These are phyloP conservation scores for Candida neerlandica DNA, from an alignment of 1,139 yeast genomes.

Conservation along the genomic window DNA sequence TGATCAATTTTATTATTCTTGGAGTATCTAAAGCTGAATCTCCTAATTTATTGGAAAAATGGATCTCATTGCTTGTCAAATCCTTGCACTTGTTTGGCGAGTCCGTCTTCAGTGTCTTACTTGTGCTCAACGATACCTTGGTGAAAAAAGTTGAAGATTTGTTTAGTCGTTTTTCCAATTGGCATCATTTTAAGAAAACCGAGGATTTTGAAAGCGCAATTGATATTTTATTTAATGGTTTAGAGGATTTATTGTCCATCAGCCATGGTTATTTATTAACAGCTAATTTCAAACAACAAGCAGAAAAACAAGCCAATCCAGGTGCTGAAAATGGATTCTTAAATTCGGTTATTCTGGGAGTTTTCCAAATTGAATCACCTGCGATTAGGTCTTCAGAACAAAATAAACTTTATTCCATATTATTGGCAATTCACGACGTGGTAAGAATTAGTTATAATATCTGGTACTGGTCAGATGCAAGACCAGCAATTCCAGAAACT, in stretches of 20 bases:
- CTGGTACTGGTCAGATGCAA: conserved; percentile 76
- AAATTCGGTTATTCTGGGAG: conserved; percentile 82
- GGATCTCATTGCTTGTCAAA: conserved; percentile 48
- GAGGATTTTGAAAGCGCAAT: conserved; percentile 49
- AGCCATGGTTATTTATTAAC: conserved; percentile 60
- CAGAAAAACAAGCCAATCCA: conserved; percentile 7
- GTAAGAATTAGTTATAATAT: conserved; percentile 56
- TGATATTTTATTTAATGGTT: conserved; percentile 58
- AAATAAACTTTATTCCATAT: conserved; percentile 54
- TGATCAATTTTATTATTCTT: conserved; percentile 37
- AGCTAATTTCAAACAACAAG: conserved; percentile 26
- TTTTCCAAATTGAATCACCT: conserved; percentile 78
- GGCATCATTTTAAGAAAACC: conserved; percentile 22
- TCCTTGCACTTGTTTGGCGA: conserved; percentile 52
- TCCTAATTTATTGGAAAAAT: conserved; percentile 45
- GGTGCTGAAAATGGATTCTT: conserved; percentile 55
- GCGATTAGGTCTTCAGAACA: conserved; percentile 56
- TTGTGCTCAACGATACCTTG: conserved; percentile 52
- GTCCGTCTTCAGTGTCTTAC: conserved; percentile 52
- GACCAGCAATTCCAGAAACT: conserved; percentile 21
- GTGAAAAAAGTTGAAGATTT: conserved; percentile 45
- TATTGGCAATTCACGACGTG: conserved; percentile 66
- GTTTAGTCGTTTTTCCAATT: conserved; percentile 27
- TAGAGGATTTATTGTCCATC: conserved; percentile 62
- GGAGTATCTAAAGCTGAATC: conserved; percentile 42